Evolutionary conservation across 768 basidiomycete genomes (phyloP).

Genomic region (Plicaturopsis crispa): DNA sequence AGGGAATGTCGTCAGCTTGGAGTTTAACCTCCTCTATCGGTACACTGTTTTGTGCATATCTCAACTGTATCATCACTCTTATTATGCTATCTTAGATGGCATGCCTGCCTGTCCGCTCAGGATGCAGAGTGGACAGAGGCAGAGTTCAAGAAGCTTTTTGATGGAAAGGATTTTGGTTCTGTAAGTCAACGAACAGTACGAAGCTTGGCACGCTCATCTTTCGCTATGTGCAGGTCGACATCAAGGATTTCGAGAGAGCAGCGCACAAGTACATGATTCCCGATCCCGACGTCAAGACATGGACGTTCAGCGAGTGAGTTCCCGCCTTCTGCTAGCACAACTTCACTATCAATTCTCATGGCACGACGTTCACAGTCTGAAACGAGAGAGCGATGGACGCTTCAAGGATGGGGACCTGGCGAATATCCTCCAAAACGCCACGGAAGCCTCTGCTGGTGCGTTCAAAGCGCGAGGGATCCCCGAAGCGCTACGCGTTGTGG

Average conservation of each 20-base stretch:
- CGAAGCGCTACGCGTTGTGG: slow-evolving; percentile 54
- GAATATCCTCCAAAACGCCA: slow-evolving; percentile 52
- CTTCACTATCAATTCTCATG: slow-evolving; percentile 1
- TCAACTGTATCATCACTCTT: slow-evolving; percentile 4
- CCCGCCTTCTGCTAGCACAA: neutral
- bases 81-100: slow-evolving; percentile 41
- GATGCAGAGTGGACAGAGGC: slow-evolving; percentile 51
- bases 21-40: slow-evolving; percentile 55
- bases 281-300: slow-evolving; percentile 30
- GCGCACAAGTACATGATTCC: slow-evolving; percentile 15
- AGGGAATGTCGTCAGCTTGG: slow-evolving; percentile 71
- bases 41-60: slow-evolving; percentile 13
- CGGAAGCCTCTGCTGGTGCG: slow-evolving; percentile 48
- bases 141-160: slow-evolving; percentile 37
- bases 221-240: slow-evolving; percentile 19
- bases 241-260: slow-evolving; percentile 28
- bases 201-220: neutral
- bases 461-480: slow-evolving; percentile 69
- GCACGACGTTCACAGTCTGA: slow-evolving; percentile 25
- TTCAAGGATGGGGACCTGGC: slow-evolving; percentile 64
- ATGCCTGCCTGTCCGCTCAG: slow-evolving; percentile 46
- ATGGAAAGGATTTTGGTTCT: slow-evolving; percentile 28
- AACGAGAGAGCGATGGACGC: slow-evolving; percentile 41
- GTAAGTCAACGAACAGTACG: slow-evolving; percentile 18
- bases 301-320: slow-evolving; percentile 49